phyloP scores from a whole-genome alignment of 2,329 filamentous ascomycete species.

The Neofusicoccum sp. region DNA sequence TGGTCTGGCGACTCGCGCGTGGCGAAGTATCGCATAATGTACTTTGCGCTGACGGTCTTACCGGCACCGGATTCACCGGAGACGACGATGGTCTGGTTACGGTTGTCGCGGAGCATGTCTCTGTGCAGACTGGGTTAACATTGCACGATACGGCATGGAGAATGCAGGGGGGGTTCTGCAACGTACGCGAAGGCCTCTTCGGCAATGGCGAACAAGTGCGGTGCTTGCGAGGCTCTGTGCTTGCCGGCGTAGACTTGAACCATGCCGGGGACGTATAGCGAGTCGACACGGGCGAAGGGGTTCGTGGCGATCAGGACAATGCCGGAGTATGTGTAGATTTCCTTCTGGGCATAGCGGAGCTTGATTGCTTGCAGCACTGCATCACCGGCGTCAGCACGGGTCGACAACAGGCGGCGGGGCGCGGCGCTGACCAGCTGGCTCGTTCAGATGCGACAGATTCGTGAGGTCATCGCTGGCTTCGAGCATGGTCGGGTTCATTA shows the following conservation, averaged over 20 bases:
- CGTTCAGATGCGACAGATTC: slow-evolving; percentile 95
- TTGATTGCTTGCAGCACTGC: slow-evolving; percentile 95
- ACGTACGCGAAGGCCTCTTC: slow-evolving; percentile 96
- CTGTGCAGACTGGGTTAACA: slow-evolving; percentile 44
- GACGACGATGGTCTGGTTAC: slow-evolving; percentile 98
- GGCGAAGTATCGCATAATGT: slow-evolving; percentile 99
- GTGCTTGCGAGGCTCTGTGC: slow-evolving; percentile 92
- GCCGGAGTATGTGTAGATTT: slow-evolving; percentile 99
- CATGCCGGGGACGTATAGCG: slow-evolving; percentile 97
- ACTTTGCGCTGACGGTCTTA: slow-evolving; percentile 98
- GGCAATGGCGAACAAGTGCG: slow-evolving; percentile 96
- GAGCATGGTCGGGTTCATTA: slow-evolving; percentile 98
- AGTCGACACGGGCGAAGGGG: slow-evolving; percentile 95
- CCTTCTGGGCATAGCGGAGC: slow-evolving; percentile 94
- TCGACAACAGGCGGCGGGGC: not conserved
- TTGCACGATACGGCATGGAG: not conserved
- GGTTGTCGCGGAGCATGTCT: slow-evolving; percentile 93
- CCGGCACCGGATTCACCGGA: slow-evolving; percentile 98
- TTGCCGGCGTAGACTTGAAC: slow-evolving; percentile 99
- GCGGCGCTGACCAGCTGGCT: slow-evolving; percentile 76
- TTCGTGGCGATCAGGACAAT: slow-evolving; percentile 99
- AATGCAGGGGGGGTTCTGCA: not conserved
- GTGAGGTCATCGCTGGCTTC: slow-evolving; percentile 98
- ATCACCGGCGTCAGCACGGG: slow-evolving; percentile 27
- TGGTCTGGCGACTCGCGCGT: slow-evolving; percentile 93